Percentiles rank a stretch among this genome's conserved stretches.
Evolutionary conservation across 2,329 filamentous ascomycete genomes (phyloP).

Genomic region (Stylonectria norvegica): DNA sequence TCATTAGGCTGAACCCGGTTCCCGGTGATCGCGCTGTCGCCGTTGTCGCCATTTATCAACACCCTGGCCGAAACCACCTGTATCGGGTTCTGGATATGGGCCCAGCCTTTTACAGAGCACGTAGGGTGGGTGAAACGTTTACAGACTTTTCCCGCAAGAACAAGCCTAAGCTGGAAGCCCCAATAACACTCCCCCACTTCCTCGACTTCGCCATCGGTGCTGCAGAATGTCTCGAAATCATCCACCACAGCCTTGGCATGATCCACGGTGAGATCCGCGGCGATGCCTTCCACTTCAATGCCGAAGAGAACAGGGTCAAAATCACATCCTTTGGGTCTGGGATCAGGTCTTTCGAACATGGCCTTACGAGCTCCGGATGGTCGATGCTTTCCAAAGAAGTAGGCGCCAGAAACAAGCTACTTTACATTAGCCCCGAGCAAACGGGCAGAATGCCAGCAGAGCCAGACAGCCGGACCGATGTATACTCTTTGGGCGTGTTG

Average conservation of each 20-base stretch:
- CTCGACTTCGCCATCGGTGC: constrained; percentile 90
- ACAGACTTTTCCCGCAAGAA: constrained; percentile 43
- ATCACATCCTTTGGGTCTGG: constrained; percentile 85
- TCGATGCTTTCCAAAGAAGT: constrained; percentile 75
- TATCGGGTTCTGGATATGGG: constrained; percentile 71
- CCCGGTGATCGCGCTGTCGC: constrained; percentile 68
- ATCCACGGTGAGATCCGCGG: constrained; percentile 88
- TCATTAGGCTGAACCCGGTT: constrained; percentile 66
- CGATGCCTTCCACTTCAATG: constrained; percentile 86
- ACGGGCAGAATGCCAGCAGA: constrained; percentile 90
- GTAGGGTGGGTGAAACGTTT: constrained; percentile 50
- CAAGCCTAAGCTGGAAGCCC: constrained; percentile 49
- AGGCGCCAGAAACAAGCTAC: constrained; percentile 82
- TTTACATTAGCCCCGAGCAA: constrained; percentile 92
- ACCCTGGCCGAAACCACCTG: constrained; percentile 71
- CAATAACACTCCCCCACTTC: constrained; percentile 71
- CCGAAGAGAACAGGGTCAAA: constrained; percentile 67
- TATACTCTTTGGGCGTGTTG: constrained; percentile 84
- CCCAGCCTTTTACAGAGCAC: constrained; percentile 64
- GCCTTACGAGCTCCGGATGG: constrained; percentile 83
- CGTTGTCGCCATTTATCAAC: constrained; percentile 76
- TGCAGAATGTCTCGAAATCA: constrained; percentile 77
- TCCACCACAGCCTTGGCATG: constrained; percentile 84
- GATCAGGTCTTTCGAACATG: constrained; percentile 83
- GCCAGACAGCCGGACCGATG: constrained; percentile 87